phyloP scores from a whole-genome alignment of 2,329 filamentous ascomycete genomes.

The Diplodia corticola region DNA sequence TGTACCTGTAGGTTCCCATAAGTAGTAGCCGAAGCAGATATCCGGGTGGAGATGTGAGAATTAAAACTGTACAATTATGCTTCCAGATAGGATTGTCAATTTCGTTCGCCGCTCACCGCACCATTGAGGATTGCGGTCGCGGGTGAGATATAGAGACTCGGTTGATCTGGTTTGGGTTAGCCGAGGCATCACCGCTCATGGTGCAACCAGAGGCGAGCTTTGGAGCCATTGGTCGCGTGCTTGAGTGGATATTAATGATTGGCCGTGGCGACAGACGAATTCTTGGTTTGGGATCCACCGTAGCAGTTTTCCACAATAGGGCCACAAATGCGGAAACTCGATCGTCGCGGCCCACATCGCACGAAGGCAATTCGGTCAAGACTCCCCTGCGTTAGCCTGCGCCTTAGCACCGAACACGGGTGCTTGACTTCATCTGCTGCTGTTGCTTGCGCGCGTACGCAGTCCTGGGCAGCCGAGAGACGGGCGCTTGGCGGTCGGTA shows the following conservation, averaged over 20 bases:
- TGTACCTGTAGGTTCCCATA: too few species aligned
- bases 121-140: too few species aligned
- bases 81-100: too few species aligned
- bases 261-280: neutral
- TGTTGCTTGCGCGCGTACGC: neutral
- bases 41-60: too few species aligned
- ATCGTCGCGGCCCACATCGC: neutral
- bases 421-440: neutral
- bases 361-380: neutral
- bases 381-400: neutral
- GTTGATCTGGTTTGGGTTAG: neutral
- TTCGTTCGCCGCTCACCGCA: too few species aligned
- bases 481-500: neutral
- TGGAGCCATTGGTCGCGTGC: neutral
- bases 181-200: neutral
- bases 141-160: neutral
- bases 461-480: neutral
- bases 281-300: neutral
- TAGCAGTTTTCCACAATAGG: neutral
- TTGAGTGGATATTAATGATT: neutral
- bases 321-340: conserved; percentile 1
- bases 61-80: too few species aligned
- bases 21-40: too few species aligned
- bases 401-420: neutral
- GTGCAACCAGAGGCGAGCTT: neutral